A percentile compares a stretch with the other conserved stretches of the same genome.
phyloP scores from a whole-genome alignment of 1,139 yeast species.

The Diutina pseudorugosa region DNA sequence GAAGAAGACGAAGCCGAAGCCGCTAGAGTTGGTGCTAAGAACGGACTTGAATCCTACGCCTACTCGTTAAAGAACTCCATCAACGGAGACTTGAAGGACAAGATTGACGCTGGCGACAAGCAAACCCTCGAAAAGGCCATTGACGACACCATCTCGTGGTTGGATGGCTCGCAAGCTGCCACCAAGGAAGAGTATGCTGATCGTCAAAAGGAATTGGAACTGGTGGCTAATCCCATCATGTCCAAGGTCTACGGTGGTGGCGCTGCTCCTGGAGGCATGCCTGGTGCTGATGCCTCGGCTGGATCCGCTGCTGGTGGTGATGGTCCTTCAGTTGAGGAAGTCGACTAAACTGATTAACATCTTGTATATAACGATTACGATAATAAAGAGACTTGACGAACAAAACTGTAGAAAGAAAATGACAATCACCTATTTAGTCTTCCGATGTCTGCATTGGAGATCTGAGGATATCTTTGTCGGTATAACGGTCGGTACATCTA shows the following conservation, averaged over 20 bases:
- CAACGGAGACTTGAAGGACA: conserved; percentile 31
- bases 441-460: too few relatives aligned
- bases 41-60: conserved; percentile 1
- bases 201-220: conserved; percentile 4
- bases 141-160: conserved; percentile 1
- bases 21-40: conserved; percentile 1
- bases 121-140: conserved; percentile 8
- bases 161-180: neutral
- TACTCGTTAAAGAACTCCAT: conserved; percentile 10
- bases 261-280: conserved; percentile 20
- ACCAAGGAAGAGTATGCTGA: conserved; percentile 2
- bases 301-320: neutral
- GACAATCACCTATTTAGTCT: too few relatives aligned
- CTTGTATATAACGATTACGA: neutral
- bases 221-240: conserved; percentile 4
- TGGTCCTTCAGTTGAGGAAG: conserved; percentile 5
- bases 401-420: too few relatives aligned
- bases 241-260: neutral
- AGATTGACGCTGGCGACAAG: conserved; percentile 33
- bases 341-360: conserved; percentile 4
- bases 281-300: conserved; percentile 5
- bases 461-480: too few relatives aligned
- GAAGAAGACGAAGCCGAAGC: conserved; percentile 44
- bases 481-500: too few relatives aligned
- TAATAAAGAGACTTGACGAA: neutral